Conservation (phyloP, 352 stramenopile species). For the Peronospora tabacina region DNA sequence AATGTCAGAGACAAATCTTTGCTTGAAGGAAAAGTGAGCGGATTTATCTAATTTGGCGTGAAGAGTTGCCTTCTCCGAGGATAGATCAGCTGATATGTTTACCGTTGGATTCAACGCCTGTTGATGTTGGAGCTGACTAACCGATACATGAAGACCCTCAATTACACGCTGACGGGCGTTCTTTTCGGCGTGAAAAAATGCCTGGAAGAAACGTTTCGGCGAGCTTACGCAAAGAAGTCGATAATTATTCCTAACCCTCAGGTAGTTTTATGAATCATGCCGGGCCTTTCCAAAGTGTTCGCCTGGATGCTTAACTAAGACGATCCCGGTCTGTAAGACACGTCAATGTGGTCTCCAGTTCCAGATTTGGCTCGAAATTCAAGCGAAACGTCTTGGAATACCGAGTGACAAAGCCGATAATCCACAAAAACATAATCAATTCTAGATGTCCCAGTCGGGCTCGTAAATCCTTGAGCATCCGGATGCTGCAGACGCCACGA, state of each 20-base stretch:
- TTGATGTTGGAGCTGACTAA: background rate
- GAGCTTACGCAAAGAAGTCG: background rate
- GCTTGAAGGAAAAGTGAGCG: background rate
- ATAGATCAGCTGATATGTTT: background rate
- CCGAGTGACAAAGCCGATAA: background rate
- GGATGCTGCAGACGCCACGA: slow-evolving; percentile 3
- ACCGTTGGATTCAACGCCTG: background rate
- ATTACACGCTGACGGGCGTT: background rate
- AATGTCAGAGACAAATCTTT: background rate
- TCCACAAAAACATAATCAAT: slow-evolving; percentile 4
- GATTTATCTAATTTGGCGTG: background rate
- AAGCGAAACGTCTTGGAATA: slow-evolving; percentile 1
- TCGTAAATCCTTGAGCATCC: slow-evolving; percentile 3
- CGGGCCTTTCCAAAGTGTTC: background rate
- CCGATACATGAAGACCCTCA: background rate
- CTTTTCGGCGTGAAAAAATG: background rate
- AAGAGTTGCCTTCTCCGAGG: background rate
- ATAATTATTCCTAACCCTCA: background rate
- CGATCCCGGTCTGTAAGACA: background rate
- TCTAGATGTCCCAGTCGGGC: background rate
- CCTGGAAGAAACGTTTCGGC: background rate
- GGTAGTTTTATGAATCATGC: background rate
- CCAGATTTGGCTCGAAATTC: background rate
- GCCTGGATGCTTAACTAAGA: background rate
- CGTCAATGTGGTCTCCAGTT: background rate